Evolutionary conservation across 1,284 basidiomycete species (phyloP).

Genomic region (Ustilago bromivora): DNA sequence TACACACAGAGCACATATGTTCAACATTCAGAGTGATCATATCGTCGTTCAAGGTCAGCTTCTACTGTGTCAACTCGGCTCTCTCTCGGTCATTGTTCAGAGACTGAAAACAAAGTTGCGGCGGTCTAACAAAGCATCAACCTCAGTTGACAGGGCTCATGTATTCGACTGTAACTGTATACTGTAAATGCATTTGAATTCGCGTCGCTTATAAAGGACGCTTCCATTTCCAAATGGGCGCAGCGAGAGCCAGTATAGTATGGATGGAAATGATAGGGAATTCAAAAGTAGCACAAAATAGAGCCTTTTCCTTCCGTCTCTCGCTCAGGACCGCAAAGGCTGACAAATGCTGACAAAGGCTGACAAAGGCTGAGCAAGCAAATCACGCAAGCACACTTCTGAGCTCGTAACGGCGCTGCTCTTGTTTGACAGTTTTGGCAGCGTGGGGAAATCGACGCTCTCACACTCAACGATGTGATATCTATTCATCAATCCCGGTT

Average conservation of each 20-base stretch:
- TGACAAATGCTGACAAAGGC: neutral
- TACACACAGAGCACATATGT: neutral
- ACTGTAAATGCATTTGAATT: neutral
- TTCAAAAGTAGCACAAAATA: neutral
- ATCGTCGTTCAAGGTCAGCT: no score
- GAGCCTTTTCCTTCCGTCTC: neutral
- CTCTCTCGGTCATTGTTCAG: no score
- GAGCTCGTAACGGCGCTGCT: conserved; percentile 2
- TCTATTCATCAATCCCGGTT: no score
- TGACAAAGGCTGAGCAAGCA: neutral
- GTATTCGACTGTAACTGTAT: no score
- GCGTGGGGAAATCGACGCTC: neutral
- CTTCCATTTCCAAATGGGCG: neutral
- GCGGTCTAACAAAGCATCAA: no score
- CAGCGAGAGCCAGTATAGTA: neutral
- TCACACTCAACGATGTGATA: neutral
- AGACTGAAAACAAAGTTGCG: no score
- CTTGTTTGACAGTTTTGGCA: neutral
- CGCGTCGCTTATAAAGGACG: no score
- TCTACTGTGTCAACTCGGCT: no score
- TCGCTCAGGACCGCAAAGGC: neutral
- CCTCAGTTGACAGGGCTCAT: no score
- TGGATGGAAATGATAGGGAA: neutral
- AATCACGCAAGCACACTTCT: neutral
- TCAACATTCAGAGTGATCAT: neutral